Base-by-base conservation (phyloP, 176 grass and related monocot species). In the Chloris gayana region DNA sequence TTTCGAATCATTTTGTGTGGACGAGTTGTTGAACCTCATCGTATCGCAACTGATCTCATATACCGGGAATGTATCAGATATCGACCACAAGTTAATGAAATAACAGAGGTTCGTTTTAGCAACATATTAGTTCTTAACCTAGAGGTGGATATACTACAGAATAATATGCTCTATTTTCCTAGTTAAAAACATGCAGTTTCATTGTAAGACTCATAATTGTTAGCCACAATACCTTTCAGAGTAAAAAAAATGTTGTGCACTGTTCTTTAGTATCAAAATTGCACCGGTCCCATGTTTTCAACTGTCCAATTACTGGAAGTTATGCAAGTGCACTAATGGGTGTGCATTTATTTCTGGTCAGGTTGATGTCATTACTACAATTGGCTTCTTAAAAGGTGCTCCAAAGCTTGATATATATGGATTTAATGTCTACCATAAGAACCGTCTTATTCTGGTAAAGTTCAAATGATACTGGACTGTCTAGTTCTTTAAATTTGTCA, bases 341-440 rank as follows among this genome's bases (percentile, higher is more conserved):
- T 78, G 50, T n/a, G 4, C 27, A 67, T 68, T 83, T 83, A 38
- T 83, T 84, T 32, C 42, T 64, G 65, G 34, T 67, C 86, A 91
- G 92, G 75, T 37, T 73, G 86, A 84, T 77, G 83, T 88, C 59
- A 70, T 83, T 66, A 94, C 91, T 57, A 85, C 82, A 53, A 86
- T 91, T 86, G 92, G 92, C 75, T 94, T 82, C 83, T 86, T 94
- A 77, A 85, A 73, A 66, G 92, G 83, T 73, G 92, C 92, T 80
- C 88, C 92, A 84, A 17, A 72, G 35, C 82, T 91, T 54, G 67
- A 88, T 66, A 80, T 94, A 47, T 77, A 86, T 78, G 92, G 92
- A 75, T 94, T 94, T 91, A 84, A 69, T 78, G 57, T 94, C 75
- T 94, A 94, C 78, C 85, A 94, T 27, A 94, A 69, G 59, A 94